phyloP scores from a whole-genome alignment of 495 filamentous ascomycete genomes.

The Xylaria castorea region DNA sequence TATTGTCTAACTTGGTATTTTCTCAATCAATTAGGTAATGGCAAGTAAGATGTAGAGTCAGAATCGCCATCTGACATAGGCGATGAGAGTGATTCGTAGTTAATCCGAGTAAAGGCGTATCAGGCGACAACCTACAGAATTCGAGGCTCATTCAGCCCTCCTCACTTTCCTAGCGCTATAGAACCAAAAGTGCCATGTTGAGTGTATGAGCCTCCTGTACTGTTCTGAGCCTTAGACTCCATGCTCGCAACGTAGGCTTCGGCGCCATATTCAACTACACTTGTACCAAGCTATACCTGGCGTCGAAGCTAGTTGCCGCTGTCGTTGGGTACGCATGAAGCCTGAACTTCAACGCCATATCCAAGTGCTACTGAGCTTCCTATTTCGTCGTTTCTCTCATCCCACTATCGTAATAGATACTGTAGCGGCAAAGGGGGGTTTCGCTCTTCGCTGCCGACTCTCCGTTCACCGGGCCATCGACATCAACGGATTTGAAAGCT shows the following conservation, averaged over 20 bases:
- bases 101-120: neutral
- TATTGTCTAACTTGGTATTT: neutral
- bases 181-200: neutral
- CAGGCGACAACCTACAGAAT: neutral
- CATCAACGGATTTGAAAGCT: neutral
- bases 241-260: neutral
- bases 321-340: neutral
- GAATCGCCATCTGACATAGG: neutral
- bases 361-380: neutral
- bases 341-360: neutral
- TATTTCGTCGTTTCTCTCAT: neutral
- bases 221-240: neutral
- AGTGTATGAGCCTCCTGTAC: neutral
- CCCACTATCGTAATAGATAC: neutral
- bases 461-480: neutral
- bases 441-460: neutral
- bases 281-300: neutral
- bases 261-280: neutral
- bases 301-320: neutral
- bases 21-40: conserved; percentile 12
- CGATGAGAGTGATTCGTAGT: neutral
- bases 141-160: conserved; percentile 18
- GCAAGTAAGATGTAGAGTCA: neutral
- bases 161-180: neutral
- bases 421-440: neutral